These are phyloP conservation scores for Albatrellus ellisii DNA, from an alignment of 768 basidiomycete genomes.

Conservation along the genomic window DNA sequence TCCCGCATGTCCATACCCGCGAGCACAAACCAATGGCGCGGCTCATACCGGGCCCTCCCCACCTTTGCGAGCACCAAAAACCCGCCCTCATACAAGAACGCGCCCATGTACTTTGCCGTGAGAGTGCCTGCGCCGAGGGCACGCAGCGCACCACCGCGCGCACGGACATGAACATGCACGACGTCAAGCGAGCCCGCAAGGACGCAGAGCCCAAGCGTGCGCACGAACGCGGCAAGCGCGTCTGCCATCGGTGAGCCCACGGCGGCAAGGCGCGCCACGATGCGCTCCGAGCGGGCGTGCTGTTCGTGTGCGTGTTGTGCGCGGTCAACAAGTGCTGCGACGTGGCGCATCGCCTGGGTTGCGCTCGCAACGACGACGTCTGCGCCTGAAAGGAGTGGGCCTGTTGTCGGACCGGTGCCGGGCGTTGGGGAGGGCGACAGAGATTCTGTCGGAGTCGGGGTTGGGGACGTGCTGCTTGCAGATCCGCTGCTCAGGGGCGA, in stretches of 20 bases:
- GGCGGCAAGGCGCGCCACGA: conserved; percentile 21
- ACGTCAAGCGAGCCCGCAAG: conserved; percentile 85
- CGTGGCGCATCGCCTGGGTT: conserved; percentile 9
- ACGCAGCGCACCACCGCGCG: conserved; percentile 18
- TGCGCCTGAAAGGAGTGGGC: too few relatives aligned
- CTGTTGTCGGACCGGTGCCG: too few relatives aligned
- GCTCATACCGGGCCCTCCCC: conserved; percentile 71
- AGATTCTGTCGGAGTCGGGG: too few relatives aligned
- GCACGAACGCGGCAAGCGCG: conserved; percentile 41
- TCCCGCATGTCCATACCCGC: conserved; percentile 48
- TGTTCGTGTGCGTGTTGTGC: conserved; percentile 8
- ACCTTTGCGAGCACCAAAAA: conserved; percentile 85
- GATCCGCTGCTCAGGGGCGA: too few relatives aligned
- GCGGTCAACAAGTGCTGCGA: conserved; percentile 11
- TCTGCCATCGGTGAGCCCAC: conserved; percentile 34
- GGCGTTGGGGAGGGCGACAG: too few relatives aligned
- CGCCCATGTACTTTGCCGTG: conserved; percentile 64
- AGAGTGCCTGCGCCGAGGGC: conserved; percentile 45
- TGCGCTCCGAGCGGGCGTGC: conserved; percentile 9
- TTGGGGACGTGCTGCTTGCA: too few relatives aligned
- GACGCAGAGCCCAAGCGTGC: conserved; percentile 65
- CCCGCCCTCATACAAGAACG: conserved; percentile 78
- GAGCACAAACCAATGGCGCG: conserved; percentile 80
- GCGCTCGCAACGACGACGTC: conserved; percentile 7
- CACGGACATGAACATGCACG: conserved; percentile 46